These are phyloP conservation scores for Leccinum solheimii DNA, from an alignment of 1,284 basidiomycete genomes.

Conservation along the genomic window DNA sequence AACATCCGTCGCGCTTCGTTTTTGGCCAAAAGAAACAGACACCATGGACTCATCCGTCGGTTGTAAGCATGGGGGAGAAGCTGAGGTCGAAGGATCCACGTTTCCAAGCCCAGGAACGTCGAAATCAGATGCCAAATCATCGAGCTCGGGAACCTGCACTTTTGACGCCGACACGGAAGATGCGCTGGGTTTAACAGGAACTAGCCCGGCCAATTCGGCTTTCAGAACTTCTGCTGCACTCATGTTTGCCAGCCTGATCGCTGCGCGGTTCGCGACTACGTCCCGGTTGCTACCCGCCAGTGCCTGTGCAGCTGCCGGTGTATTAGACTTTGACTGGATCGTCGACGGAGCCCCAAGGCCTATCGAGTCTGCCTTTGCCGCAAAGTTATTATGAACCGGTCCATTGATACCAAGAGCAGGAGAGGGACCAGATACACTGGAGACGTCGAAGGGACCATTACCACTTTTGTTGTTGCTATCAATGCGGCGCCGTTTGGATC, in stretches of 20 bases:
- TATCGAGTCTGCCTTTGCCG: slow-evolving; percentile 71
- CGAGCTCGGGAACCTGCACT: slow-evolving; percentile 25
- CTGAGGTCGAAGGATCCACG: slow-evolving; percentile 13
- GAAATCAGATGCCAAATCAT: slow-evolving; percentile 40
- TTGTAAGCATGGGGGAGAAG: slow-evolving; percentile 17
- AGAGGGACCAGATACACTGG: slow-evolving; percentile 48
- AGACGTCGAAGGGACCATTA: slow-evolving; percentile 33
- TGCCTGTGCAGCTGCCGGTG: slow-evolving; percentile 61
- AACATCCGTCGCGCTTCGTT: slow-evolving; percentile 70
- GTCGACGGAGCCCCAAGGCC: slow-evolving; percentile 65
- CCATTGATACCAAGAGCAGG: slow-evolving; percentile 51
- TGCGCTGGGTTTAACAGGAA: slow-evolving; percentile 55
- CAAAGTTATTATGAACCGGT: slow-evolving; percentile 65
- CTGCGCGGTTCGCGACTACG: slow-evolving; percentile 83
- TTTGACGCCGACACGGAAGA: slow-evolving; percentile 23
- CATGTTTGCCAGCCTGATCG: slow-evolving; percentile 94
- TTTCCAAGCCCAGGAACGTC: slow-evolving; percentile 38
- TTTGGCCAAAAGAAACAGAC: slow-evolving; percentile 46
- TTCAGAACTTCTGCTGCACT: slow-evolving; percentile 93
- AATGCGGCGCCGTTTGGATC: slow-evolving; percentile 83
- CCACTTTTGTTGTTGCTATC: slow-evolving; percentile 58
- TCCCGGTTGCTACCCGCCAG: slow-evolving; percentile 81
- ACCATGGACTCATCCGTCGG: slow-evolving; percentile 25
- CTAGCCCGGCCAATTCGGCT: slow-evolving; percentile 79
- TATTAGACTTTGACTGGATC: slow-evolving; percentile 53